A percentile compares a stretch with the other conserved stretches of the same genome.
Evolutionary conservation across 371 early-diverging fungal genomes (phyloP).

Genomic region (Smittium culicis): DNA sequence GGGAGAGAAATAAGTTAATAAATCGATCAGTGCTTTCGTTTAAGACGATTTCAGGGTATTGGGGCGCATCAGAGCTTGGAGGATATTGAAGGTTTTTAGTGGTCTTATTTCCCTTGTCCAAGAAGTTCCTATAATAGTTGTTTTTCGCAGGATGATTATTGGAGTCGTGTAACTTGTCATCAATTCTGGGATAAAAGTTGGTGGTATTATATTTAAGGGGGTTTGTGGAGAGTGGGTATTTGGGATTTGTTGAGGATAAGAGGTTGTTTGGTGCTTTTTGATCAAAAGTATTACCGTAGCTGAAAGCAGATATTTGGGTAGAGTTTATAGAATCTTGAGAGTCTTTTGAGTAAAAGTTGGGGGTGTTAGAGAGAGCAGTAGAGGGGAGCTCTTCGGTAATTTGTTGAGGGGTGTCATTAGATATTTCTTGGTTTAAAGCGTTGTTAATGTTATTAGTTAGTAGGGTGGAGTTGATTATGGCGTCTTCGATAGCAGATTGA

Average conservation of each 20-base stretch:
- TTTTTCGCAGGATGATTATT: no score
- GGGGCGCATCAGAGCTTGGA: background rate
- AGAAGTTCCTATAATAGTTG: background rate
- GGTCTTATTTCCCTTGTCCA: background rate
- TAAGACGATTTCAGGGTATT: background rate
- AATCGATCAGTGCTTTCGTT: background rate
- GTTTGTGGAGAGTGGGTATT: background rate
- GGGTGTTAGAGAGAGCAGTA: background rate
- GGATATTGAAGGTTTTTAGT: background rate
- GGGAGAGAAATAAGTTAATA: background rate
- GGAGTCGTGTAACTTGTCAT: background rate
- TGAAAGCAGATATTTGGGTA: background rate
- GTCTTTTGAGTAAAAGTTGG: background rate
- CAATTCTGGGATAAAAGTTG: background rate
- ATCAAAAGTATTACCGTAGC: background rate
- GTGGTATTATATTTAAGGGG: background rate
- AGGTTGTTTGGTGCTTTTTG: no score
- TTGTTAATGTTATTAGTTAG: background rate
- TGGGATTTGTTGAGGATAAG: background rate
- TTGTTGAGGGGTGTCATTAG: background rate
- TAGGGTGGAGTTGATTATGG: background rate
- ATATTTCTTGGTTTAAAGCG: background rate
- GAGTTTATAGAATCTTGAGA: background rate
- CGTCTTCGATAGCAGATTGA: constrained; percentile 12
- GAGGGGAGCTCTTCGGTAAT: background rate